Conservation (phyloP, 495 filamentous ascomycete genomes). For the Viridothelium virens region DNA sequence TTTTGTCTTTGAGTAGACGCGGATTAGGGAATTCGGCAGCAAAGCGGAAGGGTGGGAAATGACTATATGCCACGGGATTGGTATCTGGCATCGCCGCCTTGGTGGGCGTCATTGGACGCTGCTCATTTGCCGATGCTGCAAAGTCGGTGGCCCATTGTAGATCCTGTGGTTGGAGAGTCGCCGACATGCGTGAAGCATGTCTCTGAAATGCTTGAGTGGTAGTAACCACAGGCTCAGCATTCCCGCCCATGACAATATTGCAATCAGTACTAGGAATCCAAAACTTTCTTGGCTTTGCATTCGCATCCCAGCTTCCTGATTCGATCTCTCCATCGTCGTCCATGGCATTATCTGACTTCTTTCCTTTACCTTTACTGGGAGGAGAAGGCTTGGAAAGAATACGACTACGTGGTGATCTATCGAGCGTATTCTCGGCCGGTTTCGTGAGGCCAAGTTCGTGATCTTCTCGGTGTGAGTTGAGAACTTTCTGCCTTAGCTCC, state of each 20-base stretch:
- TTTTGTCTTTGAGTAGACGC: conserved; percentile 50
- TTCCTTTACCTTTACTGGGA: conserved; percentile 39
- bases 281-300: conserved; percentile 47
- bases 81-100: conserved; percentile 27
- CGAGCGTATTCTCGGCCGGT: conserved; percentile 28
- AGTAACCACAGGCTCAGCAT: conserved; percentile 38
- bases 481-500: conserved; percentile 47
- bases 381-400: not conserved
- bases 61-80: conserved; percentile 42
- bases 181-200: conserved; percentile 37
- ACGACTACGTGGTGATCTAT: conserved; percentile 21
- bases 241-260: conserved; percentile 51
- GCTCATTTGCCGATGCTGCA: conserved; percentile 34
- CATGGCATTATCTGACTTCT: conserved; percentile 13
- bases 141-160: conserved; percentile 47
- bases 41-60: conserved; percentile 54
- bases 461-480: conserved; percentile 46
- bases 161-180: conserved; percentile 43
- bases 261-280: conserved; percentile 52
- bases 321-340: conserved; percentile 31
- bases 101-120: conserved; percentile 24
- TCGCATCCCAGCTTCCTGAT: conserved; percentile 46
- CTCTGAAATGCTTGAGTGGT: conserved; percentile 36
- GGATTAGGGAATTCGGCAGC: conserved; percentile 53
- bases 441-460: conserved; percentile 42